These are phyloP conservation scores for Alnus rubra DNA, from an alignment of 306 rosid genomes.

Conservation along the genomic window DNA sequence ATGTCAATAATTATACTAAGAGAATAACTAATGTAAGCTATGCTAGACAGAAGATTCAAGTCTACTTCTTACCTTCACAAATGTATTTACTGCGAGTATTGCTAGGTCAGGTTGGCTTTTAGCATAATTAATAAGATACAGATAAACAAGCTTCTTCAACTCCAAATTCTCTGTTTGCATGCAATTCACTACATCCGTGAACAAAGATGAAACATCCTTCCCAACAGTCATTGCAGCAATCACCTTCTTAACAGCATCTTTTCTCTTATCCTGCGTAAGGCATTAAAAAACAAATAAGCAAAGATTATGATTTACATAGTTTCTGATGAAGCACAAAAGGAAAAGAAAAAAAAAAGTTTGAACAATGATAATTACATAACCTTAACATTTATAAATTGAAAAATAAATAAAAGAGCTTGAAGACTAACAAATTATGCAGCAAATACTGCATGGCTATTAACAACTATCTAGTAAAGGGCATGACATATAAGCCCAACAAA, in stretches of 20 bases:
- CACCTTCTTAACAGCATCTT: conserved; percentile 99
- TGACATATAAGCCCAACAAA: background rate
- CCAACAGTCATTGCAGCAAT: conserved; percentile 99
- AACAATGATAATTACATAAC: background rate
- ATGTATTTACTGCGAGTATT: conserved; percentile 95
- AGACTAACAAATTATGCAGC: background rate
- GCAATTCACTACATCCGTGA: conserved; percentile 96
- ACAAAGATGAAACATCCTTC: conserved; percentile 95
- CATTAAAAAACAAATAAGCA: background rate
- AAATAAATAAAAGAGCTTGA: too few relatives aligned
- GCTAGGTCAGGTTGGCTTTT: conserved; percentile 99
- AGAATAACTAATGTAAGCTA: conserved; percentile 9
- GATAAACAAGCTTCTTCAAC: conserved; percentile 92
- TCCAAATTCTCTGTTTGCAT: conserved; percentile 99
- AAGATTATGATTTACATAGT: conserved; percentile 14
- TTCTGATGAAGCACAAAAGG: background rate
- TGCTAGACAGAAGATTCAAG: conserved; percentile 12
- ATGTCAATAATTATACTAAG: background rate
- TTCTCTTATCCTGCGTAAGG: conserved; percentile 80
- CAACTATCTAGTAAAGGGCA: background rate
- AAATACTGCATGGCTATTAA: background rate
- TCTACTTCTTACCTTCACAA: conserved; percentile 79
- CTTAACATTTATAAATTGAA: background rate
- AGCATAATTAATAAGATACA: conserved; percentile 93
- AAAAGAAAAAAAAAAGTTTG: background rate